Evolutionary conservation across 192 early-diverging fungal genomes (phyloP), one percentile per base, ranked within the genome.

Genomic region (Coemansia sp.): DNA sequence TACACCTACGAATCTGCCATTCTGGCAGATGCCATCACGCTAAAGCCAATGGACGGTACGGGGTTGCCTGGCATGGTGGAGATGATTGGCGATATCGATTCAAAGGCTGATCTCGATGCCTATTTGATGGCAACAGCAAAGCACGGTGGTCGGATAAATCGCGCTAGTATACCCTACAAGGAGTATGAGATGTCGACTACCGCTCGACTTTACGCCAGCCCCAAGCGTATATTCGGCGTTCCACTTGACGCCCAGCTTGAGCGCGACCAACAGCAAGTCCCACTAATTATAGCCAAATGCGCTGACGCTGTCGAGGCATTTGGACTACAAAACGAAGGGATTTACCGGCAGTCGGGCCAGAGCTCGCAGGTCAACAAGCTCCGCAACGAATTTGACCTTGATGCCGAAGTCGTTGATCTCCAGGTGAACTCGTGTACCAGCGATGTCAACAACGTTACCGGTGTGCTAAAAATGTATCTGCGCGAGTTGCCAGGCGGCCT

Each of bases 381-480:
- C 31, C 83, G 88, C 18, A 72, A 73, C 21, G 74, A 87, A 53
- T 89, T 97, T 64, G 91, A 96, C 70, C 70, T 88, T 82, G 91
- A 91, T 51, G 85, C 85, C 5, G 83, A 88, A 26, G 66, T 83
- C 10, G 88, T 91, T 0, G 85, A 92, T 65, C 63, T 95, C 46
- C 83, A 83, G 8, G 68, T 73, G 37, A 87, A 86, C 43, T 85
- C 88, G 20, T 76, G 85, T 34, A 76, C 81, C 21, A 62, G 73
- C 3, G 94, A 97, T 66, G 87, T 99, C 37, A 92, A 94, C 73
- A 90, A 88, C 60, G 81, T 96, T 8, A 78, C 94, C 21, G 87
- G 93, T 53, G 88, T 92, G 24, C 75, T 99, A 3, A 99, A 99
- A 72, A 83, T 95, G 51, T 99, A 91, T 86, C 92, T 99, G 73